Percentiles rank a stretch among this genome's conserved stretches.
Conservation (phyloP, 2,329 filamentous ascomycete genomes). For the Talaromyces verruculosus region DNA sequence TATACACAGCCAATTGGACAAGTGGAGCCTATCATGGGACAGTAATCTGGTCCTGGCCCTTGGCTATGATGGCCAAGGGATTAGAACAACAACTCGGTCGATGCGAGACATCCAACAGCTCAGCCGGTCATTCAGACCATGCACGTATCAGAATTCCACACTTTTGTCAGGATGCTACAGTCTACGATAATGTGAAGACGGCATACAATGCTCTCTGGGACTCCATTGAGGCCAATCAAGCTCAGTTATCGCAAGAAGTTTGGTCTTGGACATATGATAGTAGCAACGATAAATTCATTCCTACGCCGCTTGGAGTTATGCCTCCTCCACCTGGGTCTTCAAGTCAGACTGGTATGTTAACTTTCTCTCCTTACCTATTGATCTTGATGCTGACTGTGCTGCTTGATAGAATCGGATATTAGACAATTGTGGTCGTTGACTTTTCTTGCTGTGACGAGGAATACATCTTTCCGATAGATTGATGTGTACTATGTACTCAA, state of each 20-base stretch:
- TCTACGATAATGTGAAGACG: conserved; percentile 47
- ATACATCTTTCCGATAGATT: conserved; percentile 28
- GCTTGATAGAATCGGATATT: conserved; percentile 53
- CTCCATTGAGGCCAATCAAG: conserved; percentile 56
- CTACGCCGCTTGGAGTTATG: conserved; percentile 54
- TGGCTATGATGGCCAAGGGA: conserved; percentile 64
- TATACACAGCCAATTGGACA: conserved; percentile 55
- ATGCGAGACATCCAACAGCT: conserved; percentile 38
- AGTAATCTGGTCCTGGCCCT: conserved; percentile 65
- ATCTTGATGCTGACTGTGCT: neutral
- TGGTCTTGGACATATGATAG: conserved; percentile 61
- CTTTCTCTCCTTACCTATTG: neutral
- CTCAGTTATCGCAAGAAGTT: conserved; percentile 57
- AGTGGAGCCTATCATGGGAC: conserved; percentile 63
- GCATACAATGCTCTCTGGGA: conserved; percentile 65
- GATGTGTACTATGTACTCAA: neutral
- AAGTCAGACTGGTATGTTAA: conserved; percentile 36
- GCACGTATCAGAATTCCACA: conserved; percentile 35
- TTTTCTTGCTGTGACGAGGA: conserved; percentile 55
- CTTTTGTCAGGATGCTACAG: conserved; percentile 51
- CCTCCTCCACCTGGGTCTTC: conserved; percentile 48
- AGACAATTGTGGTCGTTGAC: conserved; percentile 60
- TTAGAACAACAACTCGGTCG: conserved; percentile 58
- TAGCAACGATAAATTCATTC: conserved; percentile 48
- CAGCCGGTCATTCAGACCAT: neutral